Percentiles rank a stretch among this genome's conserved stretches.
Conservation (phyloP, 495 filamentous ascomycete genomes). For the Neurospora sp. region DNA sequence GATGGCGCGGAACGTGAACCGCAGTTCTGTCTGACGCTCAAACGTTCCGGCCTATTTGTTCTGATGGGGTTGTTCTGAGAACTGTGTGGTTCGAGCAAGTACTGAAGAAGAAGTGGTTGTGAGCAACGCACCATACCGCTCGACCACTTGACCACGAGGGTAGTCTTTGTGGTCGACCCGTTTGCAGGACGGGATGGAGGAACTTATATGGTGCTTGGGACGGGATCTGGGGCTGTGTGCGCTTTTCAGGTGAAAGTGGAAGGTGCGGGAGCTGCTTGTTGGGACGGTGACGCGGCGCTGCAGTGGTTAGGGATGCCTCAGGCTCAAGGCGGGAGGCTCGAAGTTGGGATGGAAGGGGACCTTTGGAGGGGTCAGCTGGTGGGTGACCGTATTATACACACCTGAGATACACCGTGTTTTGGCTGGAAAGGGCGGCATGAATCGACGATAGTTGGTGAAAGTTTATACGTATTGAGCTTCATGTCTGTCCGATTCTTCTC, state of each 20-base stretch:
- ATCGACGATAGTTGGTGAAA: background rate
- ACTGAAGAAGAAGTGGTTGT: background rate
- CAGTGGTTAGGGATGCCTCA: background rate
- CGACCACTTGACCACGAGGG: background rate
- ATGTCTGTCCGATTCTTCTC: background rate
- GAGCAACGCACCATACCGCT: background rate
- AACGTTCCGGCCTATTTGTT: background rate
- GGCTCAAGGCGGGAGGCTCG: background rate
- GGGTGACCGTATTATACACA: background rate
- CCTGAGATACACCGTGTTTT: background rate
- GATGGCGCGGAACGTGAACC: background rate
- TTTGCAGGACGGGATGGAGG: background rate
- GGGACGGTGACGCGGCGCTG: background rate
- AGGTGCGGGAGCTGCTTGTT: background rate
- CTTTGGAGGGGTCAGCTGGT: background rate
- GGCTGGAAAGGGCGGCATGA: background rate
- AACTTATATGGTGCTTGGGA: background rate
- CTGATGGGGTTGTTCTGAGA: background rate
- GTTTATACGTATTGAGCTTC: background rate
- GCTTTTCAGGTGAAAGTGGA: background rate
- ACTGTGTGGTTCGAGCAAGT: background rate
- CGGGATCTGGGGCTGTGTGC: background rate
- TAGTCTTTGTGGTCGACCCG: background rate
- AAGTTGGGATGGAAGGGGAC: background rate
- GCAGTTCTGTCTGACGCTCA: background rate